Evolutionary conservation across 2,329 filamentous ascomycete species (phyloP), one percentile per base, ranked within the genome.

Genomic region (Dryadomyces quercivorus): DNA sequence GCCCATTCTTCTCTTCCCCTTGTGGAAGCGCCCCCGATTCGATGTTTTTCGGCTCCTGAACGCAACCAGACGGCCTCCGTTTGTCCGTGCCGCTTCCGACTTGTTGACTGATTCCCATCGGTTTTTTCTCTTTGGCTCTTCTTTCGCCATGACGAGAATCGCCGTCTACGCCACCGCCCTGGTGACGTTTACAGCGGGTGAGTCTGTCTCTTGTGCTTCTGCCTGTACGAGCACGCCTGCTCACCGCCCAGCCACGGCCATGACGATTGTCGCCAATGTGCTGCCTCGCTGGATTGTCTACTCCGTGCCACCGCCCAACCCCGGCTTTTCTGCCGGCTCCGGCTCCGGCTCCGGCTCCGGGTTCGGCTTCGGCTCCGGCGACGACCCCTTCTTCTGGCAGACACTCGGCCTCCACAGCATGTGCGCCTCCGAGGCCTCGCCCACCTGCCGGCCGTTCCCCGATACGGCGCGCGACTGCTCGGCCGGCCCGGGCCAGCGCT

Each of bases 351-450:
- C 73, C n/a, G 18, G 15, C 42, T 40, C 36, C 10, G 15, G 15
- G 6, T 18, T n/a, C n/a, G 42, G 16, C 18, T 44, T 72, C 8
- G 20, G 5, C 13, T 72, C 73, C 18, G 68, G 73, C 51, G 64
- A 69, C 40, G 73, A 74, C 63, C 69, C 70, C 56, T 71, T 66
- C 40, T 72, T 76, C 59, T 71, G 72, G 59, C 78, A 82, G 61
- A 79, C 77, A 58, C 81, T 90, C 65, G 92, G 92, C 56, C 80
- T 98, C 48, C 87, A 95, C 70, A 79, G 78, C 61, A 83, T 82
- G 66, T 98, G 92, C 71, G 86, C 84, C 53, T 85, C 80, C 56
- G 72, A 87, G 56, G 78, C 78, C 47, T 75, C 80, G 51, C 70
- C 72, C n/a, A 68, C 71, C 49, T 91, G 86, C 67, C 73, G 74